Evolutionary conservation across 768 basidiomycete species (phyloP).

Genomic region (Russula compacta): DNA sequence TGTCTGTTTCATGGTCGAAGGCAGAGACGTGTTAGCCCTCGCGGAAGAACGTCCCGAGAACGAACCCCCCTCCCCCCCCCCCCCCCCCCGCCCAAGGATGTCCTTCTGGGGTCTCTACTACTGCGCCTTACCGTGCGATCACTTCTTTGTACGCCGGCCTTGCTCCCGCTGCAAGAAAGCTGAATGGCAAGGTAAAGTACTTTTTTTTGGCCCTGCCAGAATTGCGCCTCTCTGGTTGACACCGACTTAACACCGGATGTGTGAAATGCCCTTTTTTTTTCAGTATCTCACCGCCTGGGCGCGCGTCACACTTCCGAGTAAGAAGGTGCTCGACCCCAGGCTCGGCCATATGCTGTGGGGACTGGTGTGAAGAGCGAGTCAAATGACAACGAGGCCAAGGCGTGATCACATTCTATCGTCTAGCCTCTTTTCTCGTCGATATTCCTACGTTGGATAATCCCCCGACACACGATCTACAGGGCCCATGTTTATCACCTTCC

Average conservation of each 20-base stretch:
- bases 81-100: not conserved
- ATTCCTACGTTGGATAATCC: no score
- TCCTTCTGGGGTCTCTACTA: not conserved
- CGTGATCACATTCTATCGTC: no score
- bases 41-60: not conserved
- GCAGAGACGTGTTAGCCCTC: not conserved
- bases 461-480: no score
- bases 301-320: conserved; percentile 4
- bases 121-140: not conserved
- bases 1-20: not conserved
- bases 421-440: no score
- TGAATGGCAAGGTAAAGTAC: conserved; percentile 4
- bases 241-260: not conserved
- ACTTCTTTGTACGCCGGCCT: conserved; percentile 4
- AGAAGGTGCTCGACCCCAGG: conserved; percentile 8
- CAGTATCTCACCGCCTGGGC: conserved; percentile 17
- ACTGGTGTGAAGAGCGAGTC: conserved; percentile 22
- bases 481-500: no score
- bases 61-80: no score
- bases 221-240: not conserved
- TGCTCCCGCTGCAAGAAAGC: not conserved
- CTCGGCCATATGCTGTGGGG: conserved; percentile 21
- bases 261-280: no score
- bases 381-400: no score
- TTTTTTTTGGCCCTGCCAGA: not conserved